A percentile compares a stretch with the other conserved stretches of the same genome.
Evolutionary conservation across 2,329 filamentous ascomycete genomes (phyloP).

Genomic region (Verticillium longisporum): DNA sequence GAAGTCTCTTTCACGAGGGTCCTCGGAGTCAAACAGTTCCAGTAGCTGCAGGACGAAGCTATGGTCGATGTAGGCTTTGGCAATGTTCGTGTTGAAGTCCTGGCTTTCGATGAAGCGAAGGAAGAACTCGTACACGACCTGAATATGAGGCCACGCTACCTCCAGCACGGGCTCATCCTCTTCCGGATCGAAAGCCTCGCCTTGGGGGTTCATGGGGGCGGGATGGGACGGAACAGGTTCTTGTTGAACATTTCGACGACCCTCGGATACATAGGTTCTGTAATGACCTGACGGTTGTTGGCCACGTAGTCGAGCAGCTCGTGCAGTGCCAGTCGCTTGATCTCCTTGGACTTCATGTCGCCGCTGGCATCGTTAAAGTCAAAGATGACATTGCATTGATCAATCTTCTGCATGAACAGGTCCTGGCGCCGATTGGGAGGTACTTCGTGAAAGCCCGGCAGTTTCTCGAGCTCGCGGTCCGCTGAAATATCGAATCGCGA

Average conservation of each 20-base stretch:
- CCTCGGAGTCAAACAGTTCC: conserved; percentile 98
- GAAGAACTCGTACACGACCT: conserved; percentile 99
- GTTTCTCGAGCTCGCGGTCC: conserved; percentile 91
- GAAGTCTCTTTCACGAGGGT: conserved; percentile 93
- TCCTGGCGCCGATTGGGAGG: conserved; percentile 91
- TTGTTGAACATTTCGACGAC: conserved; percentile 99
- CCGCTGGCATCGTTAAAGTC: conserved; percentile 98
- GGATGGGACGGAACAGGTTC: conserved; percentile 95
- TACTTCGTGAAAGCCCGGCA: conserved; percentile 96
- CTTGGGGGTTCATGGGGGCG: conserved; percentile 94
- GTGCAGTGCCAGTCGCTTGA: conserved; percentile 92
- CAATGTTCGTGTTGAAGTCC: conserved; percentile 99
- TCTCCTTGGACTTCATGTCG: conserved; percentile 99
- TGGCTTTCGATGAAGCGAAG: conserved; percentile 97
- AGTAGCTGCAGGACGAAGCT: conserved; percentile 92
- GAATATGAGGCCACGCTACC: conserved; percentile 98
- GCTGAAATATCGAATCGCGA: conserved; percentile 97
- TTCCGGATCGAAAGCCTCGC: conserved; percentile 96
- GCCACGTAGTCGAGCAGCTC: conserved; percentile 97
- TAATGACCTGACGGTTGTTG: conserved; percentile 97
- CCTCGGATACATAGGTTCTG: conserved; percentile 96
- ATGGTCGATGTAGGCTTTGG: conserved; percentile 97
- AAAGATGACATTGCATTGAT: conserved; percentile 99
- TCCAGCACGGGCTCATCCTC: conserved; percentile 97
- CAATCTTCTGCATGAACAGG: conserved; percentile 99